These are phyloP conservation scores for Tephrocybe sp. DNA, from an alignment of 768 basidiomycete genomes.

Conservation along the genomic window DNA sequence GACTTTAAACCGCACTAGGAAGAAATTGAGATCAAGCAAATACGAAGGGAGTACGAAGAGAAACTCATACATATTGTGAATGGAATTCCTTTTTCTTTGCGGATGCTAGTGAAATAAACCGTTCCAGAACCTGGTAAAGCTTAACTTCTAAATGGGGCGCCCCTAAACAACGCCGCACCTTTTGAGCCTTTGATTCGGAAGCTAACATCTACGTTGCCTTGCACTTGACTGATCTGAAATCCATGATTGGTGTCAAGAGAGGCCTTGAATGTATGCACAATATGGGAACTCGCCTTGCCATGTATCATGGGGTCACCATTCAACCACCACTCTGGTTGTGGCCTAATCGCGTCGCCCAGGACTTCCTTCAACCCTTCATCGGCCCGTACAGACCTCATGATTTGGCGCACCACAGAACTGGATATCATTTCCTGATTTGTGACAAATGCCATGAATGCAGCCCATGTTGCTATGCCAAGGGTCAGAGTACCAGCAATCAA, in stretches of 20 bases:
- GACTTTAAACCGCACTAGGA: conserved; percentile 63
- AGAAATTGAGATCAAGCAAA: not conserved
- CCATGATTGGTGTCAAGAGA: not conserved
- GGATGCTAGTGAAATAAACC: conserved; percentile 81
- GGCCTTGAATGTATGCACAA: not conserved
- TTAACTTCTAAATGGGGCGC: not conserved
- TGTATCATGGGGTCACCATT: conserved; percentile 74
- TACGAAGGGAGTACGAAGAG: not conserved
- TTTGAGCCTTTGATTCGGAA: conserved; percentile 74
- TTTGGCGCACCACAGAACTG: conserved; percentile 69
- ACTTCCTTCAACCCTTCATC: conserved; percentile 47
- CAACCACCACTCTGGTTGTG: conserved; percentile 71
- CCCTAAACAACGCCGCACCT: conserved; percentile 37
- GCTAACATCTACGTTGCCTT: conserved; percentile 77
- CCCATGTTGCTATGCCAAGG: conserved; percentile 64
- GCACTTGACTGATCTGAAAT: conserved; percentile 65
- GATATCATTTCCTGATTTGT: conserved; percentile 80
- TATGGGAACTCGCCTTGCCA: conserved; percentile 48
- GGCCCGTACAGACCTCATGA: conserved; percentile 59
- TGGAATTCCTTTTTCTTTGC: conserved; percentile 68
- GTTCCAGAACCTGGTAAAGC: conserved; percentile 60
- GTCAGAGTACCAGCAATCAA: conserved; percentile 46
- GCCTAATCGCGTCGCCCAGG: conserved; percentile 66
- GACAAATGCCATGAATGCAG: conserved; percentile 63
- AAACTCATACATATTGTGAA: conserved; percentile 63